Base-by-base conservation (phyloP, 2,329 filamentous ascomycete genomes). In the Fusarium begoniae region DNA sequence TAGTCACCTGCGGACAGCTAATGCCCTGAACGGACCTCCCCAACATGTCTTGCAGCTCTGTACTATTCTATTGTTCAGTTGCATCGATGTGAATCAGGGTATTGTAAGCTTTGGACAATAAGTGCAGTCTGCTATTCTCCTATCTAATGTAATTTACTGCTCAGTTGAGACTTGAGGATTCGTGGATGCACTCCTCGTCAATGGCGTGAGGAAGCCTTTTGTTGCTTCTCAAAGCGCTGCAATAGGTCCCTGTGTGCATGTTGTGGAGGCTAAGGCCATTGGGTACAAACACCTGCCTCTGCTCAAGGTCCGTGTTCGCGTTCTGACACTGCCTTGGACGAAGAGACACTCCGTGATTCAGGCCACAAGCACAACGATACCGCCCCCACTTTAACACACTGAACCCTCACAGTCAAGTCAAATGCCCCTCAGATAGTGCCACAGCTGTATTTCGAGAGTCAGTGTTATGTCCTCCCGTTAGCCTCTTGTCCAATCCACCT, bases 391-490 rank as follows among this genome's bases (percentile, higher is more conserved):
- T 18, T 9, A 4, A 10, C 20, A 41, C 11, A 18, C 3, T 18
- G 8, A 7, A 3, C 4, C 8, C 20, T 40, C 1, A 1, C 1
- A 38, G 15, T 4, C 4, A 22, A n/a, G 6, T 8, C 0, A 9
- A 8, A 14, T 15, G 6, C 4, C 35, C 12, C 6, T 22, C 1
- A 1, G 3, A 11, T 8, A 26, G 12, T 6, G 6, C 11, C 2
- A 6, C 3, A 20, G 30, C 18, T 3, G 13, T 28, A n/a, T 18
- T 13, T 2, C 1, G 11, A 5, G 5, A 22, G 24, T 8, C 11
- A 7, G 18, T 3, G 10, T 13, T 3, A 6, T 38, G 13, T 3
- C 13, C 5, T 26, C 35, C 18, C 5, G 3, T 17, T 18, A 3
- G 11, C 24, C 15, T 20, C 24, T 41, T 0, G 24, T 8, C 8